These are phyloP conservation scores for Gamsiella multidivaricata DNA, from an alignment of 192 early-diverging fungal species.

Conservation along the genomic window DNA sequence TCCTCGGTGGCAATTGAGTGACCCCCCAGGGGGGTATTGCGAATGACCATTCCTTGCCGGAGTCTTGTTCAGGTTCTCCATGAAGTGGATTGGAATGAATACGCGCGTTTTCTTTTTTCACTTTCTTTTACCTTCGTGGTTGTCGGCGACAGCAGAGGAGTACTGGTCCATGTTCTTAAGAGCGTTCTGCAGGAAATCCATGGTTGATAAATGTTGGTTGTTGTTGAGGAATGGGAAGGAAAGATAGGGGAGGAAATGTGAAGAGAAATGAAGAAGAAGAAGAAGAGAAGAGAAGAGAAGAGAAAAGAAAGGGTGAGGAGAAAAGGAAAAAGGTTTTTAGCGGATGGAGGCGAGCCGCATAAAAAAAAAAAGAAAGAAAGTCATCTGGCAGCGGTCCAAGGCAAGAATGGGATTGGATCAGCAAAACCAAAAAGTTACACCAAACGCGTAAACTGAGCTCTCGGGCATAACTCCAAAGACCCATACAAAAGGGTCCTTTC, in stretches of 20 bases:
- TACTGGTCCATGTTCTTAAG: neutral
- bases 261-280: conserved; percentile 1
- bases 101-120: no score
- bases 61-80: no score
- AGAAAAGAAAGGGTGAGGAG: neutral
- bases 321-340: neutral
- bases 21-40: neutral
- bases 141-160: neutral
- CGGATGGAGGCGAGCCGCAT: neutral
- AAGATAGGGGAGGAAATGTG: neutral
- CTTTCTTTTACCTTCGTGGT: conserved; percentile 14
- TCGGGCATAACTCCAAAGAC: no score
- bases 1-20: no score
- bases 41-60: neutral
- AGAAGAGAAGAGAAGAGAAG: conserved; percentile 3
- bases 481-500: no score
- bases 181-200: conserved; percentile 18
- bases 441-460: no score
- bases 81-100: no score
- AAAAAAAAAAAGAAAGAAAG: conserved; percentile 1
- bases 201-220: neutral
- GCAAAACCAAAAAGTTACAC: no score
- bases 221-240: neutral
- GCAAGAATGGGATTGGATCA: neutral
- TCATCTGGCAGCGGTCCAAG: neutral